Evolutionary conservation across 2,329 filamentous ascomycete species (phyloP), one percentile per base, ranked within the genome.

Genomic region (Phaeoacremonium minimum): DNA sequence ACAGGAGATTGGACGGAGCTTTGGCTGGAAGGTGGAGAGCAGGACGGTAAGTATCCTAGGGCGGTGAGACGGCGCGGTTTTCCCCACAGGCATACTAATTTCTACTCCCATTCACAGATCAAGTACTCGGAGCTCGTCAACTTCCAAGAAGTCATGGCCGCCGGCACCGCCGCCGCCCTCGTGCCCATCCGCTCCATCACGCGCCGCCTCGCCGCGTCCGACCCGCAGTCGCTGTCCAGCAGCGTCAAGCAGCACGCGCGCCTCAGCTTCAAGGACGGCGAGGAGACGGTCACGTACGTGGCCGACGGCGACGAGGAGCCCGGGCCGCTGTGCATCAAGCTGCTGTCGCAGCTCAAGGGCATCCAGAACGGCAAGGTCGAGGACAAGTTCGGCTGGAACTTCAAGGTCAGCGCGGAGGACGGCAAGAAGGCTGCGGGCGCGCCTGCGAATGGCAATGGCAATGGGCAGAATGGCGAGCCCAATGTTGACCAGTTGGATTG

Each of bases 111-210:
- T 6, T 15, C 7, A 11, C 48, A 82, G 75, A 83, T 88, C 60
- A 76, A 73, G 61, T 81, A 80, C 56, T 49, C 59, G 14, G 77
- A 82, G 51, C 67, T 81, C 14, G 60, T 67, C 9, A 47, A 54
- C 36, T 77, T 77, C 49, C 57, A 53, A 34, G 91, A 97, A 63
- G 82, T 98, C 35, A 81, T 96, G 63, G 93, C 91, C 4, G 90
- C 89, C 4, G 91, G 91, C 2, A 97, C 91, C 1, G 91, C 91
- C 0, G 91, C 90, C 0, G 87, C 87, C 1, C 71, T 98, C 36
- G 90, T 97, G 4, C 91, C 91, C 2, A 93, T 96, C 61, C 85
- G 85, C 43, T 93, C 86, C 48, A 95, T 97, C 58, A 93, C 87
- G 4, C 80, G 89, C 51, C 75, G 69, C 30, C 44, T 64, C 31